These are phyloP conservation scores for Boletellus sp. DNA, from an alignment of 768 basidiomycete species.

Conservation along the genomic window DNA sequence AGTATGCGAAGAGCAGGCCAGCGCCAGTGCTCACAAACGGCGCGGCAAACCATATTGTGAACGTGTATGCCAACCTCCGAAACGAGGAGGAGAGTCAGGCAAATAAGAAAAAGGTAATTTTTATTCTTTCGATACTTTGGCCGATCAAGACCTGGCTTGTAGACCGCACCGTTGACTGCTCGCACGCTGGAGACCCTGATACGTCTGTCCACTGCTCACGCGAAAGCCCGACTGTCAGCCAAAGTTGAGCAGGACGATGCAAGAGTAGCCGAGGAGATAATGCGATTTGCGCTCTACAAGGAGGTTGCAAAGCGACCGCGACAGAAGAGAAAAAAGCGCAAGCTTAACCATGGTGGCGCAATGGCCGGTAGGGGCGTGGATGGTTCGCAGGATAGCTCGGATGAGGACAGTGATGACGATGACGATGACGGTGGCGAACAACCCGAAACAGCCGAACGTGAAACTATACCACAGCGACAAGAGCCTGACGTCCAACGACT, in stretches of 20 bases:
- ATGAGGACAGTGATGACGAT: conserved; percentile 40
- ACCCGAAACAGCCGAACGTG: conserved; percentile 39
- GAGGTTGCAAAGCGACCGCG: conserved; percentile 81
- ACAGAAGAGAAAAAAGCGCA: conserved; percentile 76
- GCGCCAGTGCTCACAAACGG: conserved; percentile 86
- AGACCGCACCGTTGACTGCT: conserved; percentile 97
- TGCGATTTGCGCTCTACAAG: conserved; percentile 96
- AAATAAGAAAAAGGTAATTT: conserved; percentile 75
- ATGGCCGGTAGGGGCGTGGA: conserved; percentile 51
- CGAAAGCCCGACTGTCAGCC: conserved; percentile 85
- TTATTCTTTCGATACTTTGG: not conserved
- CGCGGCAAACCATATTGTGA: conserved; percentile 91
- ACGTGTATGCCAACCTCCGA: conserved; percentile 85
- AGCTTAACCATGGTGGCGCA: conserved; percentile 68
- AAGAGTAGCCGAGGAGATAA: conserved; percentile 86
- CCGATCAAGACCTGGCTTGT: conserved; percentile 13
- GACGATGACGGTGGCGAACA: conserved; percentile 47
- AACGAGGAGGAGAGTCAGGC: conserved; percentile 85
- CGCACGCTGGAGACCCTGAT: conserved; percentile 98
- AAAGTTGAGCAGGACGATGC: conserved; percentile 87
- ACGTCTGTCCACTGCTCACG: conserved; percentile 96
- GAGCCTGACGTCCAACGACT: conserved; percentile 21
- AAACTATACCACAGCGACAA: conserved; percentile 43
- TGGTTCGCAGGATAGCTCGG: conserved; percentile 35
- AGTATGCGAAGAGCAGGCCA: conserved; percentile 89